Conservation (phyloP, 2,329 filamentous ascomycete genomes). For the Hyphodiscus sp. region DNA sequence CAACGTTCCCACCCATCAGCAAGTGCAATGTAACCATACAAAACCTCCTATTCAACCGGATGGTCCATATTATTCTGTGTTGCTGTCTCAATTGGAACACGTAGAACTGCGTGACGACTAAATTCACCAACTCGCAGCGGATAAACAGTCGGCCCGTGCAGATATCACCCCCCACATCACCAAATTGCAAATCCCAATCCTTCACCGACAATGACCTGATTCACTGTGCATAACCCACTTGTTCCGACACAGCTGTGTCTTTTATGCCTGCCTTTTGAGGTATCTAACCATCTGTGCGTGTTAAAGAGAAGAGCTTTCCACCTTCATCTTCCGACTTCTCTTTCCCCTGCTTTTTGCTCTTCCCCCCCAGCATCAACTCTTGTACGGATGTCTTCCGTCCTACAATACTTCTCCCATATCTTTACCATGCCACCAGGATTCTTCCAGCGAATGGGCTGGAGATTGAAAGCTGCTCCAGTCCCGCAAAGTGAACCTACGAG, state of each 20-base stretch:
- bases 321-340: neutral
- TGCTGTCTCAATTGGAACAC: neutral
- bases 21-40: neutral
- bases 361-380: neutral
- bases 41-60: neutral
- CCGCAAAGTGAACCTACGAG: conserved; percentile 4
- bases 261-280: no score
- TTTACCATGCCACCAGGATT: conserved; percentile 7
- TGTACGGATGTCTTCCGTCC: conserved; percentile 9
- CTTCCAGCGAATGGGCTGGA: neutral
- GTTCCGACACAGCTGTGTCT: neutral
- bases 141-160: neutral
- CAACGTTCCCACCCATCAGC: no score
- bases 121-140: neutral
- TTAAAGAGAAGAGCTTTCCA: neutral
- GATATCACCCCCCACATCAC: neutral
- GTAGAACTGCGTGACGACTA: neutral
- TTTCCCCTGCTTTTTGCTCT: neutral
- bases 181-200: neutral
- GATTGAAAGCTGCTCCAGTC: neutral
- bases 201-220: neutral
- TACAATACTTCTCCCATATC: conserved; percentile 5
- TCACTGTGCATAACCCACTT: neutral
- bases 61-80: neutral
- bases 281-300: no score